A percentile compares a stretch with the other conserved stretches of the same genome.
Evolutionary conservation across 768 basidiomycete genomes (phyloP).

Genomic region (Rubroboletus satanas): DNA sequence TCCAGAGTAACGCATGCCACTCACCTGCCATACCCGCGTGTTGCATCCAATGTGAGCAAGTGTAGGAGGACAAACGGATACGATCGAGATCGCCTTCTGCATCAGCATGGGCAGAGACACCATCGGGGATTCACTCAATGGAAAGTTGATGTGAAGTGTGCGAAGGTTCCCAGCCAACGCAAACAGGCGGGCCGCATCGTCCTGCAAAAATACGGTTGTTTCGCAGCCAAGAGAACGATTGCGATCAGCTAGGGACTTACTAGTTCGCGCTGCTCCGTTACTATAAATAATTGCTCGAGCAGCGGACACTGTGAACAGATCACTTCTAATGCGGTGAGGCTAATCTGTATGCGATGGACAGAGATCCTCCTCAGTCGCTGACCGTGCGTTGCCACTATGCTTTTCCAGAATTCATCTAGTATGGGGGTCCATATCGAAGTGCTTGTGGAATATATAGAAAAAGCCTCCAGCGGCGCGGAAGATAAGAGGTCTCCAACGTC

Average conservation of each 20-base stretch:
- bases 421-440: conserved; percentile 37
- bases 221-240: not conserved
- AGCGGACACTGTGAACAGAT: conserved; percentile 52
- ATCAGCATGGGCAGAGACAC: conserved; percentile 19
- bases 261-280: conserved; percentile 43
- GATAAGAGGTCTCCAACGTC: conserved; percentile 43
- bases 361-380: conserved; percentile 52
- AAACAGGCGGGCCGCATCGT: conserved; percentile 32
- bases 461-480: conserved; percentile 47
- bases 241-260: conserved; percentile 29
- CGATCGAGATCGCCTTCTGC: conserved; percentile 43
- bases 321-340: conserved; percentile 43
- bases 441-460: conserved; percentile 60
- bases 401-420: conserved; percentile 47
- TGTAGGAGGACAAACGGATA: conserved; percentile 46
- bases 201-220: conserved; percentile 8
- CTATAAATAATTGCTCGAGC: conserved; percentile 64
- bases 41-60: conserved; percentile 65
- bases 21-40: conserved; percentile 68
- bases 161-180: conserved; percentile 45
- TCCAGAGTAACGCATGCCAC: not conserved
- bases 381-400: conserved; percentile 49
- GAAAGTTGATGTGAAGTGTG: conserved; percentile 60
- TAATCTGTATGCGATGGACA: conserved; percentile 60
- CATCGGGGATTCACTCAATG: conserved; percentile 21